A percentile compares a stretch with the other conserved stretches of the same genome.
phyloP scores from a whole-genome alignment of 768 basidiomycete genomes.

The Boletus eberwhitei region DNA sequence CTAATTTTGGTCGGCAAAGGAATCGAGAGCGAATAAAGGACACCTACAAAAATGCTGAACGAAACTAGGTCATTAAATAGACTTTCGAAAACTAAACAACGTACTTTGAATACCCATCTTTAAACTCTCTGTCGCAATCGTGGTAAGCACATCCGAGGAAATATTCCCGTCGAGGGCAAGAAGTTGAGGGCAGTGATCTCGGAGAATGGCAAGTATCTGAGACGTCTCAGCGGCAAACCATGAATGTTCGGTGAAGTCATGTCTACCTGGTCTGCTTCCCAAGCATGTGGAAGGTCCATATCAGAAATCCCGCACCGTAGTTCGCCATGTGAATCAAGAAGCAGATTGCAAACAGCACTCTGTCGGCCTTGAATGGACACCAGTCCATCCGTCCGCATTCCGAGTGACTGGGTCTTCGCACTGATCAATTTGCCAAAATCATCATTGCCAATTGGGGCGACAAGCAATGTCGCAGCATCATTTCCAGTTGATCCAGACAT shows the following conservation, averaged over 20 bases:
- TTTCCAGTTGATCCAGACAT: slow-evolving; percentile 33
- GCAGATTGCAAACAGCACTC: slow-evolving; percentile 85
- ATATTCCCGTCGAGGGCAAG: slow-evolving; percentile 80
- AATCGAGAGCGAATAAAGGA: neutral
- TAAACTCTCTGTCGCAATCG: slow-evolving; percentile 51
- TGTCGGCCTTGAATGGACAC: slow-evolving; percentile 39
- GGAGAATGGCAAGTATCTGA: slow-evolving; percentile 53
- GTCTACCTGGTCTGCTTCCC: slow-evolving; percentile 46
- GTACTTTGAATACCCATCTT: slow-evolving; percentile 50
- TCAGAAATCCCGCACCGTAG: slow-evolving; percentile 89
- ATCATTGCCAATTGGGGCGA: slow-evolving; percentile 78
- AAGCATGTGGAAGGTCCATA: slow-evolving; percentile 65
- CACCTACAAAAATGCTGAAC: slow-evolving; percentile 72
- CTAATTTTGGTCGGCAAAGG: slow-evolving; percentile 36
- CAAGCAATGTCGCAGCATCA: slow-evolving; percentile 47
- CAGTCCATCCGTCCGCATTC: slow-evolving; percentile 83
- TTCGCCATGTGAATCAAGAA: slow-evolving; percentile 67
- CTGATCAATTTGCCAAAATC: slow-evolving; percentile 66
- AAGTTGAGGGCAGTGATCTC: slow-evolving; percentile 47
- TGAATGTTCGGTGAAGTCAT: neutral
- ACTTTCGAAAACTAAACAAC: slow-evolving; percentile 18
- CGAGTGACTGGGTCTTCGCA: slow-evolving; percentile 53
- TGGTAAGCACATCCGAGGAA: slow-evolving; percentile 47
- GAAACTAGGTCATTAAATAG: slow-evolving; percentile 2
- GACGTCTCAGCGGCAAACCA: neutral